Base-by-base conservation (phyloP, 306 rosid genomes). In the barrel medic (Medicago truncatula) region DNA sequence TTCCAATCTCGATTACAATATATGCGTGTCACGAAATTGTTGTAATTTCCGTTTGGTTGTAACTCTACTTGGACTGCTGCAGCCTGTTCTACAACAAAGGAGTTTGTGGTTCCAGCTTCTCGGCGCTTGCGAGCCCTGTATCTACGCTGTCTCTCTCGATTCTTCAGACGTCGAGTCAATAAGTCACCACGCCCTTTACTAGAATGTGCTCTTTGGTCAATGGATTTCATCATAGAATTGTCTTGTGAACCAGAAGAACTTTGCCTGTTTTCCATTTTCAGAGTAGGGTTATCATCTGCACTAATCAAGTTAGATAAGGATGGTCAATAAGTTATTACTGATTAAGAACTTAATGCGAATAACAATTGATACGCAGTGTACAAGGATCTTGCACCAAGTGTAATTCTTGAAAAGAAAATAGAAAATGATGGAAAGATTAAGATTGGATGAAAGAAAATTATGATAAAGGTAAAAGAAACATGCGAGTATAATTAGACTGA, bases 51-150 rank as follows among this genome's bases (percentile, higher is more conserved):
- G 40, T 79, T 85, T 38, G 83, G 58, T 66, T 78, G 84, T 65
- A 57, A 68, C 43, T 85, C 85, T 38, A 70, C 79, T 65, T 79
- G 72, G 67, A 82, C 60, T 2, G 80, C 59, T 53, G 77, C 5
- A 17, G 88, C 38, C 53, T 84, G 86, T 59, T 66, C 71, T 14
- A 76, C 25, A 12, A 59, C 83, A 76, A 77, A 70, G 64, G 91
- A 58, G 44, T 83, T 86, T 58, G 74, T 81, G 63, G 54, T 61
- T 74, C 90, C 93, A 54, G 88, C 85, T 85, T 90, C 97, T 64
- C 88, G 90, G 67, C 97, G 98, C 82, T 90, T 92, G 3, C 98
- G 89, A 8, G 97, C 99, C 80, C 99, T 89, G 43, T 92, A 95
- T 77, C 98, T 88, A 15, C 96, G 93, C 59, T 92, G 97, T 66